A percentile compares a stretch with the other conserved stretches of the same genome.
These are phyloP conservation scores for Coemansia umbellata DNA, from an alignment of 192 early-diverging fungal species.

Conservation along the genomic window DNA sequence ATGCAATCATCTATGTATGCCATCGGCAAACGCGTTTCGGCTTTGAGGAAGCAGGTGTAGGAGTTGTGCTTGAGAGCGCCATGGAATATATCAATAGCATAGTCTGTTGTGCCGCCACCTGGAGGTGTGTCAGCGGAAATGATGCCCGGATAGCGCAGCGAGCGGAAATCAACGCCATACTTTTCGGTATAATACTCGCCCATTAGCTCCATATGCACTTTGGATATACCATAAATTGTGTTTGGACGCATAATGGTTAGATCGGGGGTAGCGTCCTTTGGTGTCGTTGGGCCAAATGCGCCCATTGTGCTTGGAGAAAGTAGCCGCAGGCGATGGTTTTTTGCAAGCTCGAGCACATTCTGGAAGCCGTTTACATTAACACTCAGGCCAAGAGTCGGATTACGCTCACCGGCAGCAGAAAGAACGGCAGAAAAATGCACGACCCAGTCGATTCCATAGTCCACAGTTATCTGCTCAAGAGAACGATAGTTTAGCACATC, in stretches of 20 bases:
- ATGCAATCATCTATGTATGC: slow-evolving; percentile 66
- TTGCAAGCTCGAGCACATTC: slow-evolving; percentile 61
- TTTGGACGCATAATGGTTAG: slow-evolving; percentile 65
- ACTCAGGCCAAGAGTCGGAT: slow-evolving; percentile 54
- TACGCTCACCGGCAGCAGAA: slow-evolving; percentile 65
- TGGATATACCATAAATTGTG: slow-evolving; percentile 68
- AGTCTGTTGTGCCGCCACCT: slow-evolving; percentile 66
- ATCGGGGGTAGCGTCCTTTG: slow-evolving; percentile 59
- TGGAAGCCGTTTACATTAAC: slow-evolving; percentile 68
- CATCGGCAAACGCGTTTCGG: slow-evolving; percentile 60
- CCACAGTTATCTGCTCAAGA: slow-evolving; percentile 61
- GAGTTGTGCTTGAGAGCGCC: slow-evolving; percentile 55
- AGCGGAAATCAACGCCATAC: slow-evolving; percentile 63
- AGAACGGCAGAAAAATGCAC: slow-evolving; percentile 67
- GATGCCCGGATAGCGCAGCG: slow-evolving; percentile 62
- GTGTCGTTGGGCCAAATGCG: slow-evolving; percentile 65
- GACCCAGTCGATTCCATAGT: slow-evolving; percentile 63
- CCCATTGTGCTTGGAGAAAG: slow-evolving; percentile 65
- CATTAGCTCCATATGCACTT: slow-evolving; percentile 62
- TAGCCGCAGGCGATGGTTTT: slow-evolving; percentile 54
- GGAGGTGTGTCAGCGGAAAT: slow-evolving; percentile 64
- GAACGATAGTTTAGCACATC: slow-evolving; percentile 63
- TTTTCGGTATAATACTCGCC: slow-evolving; percentile 67
- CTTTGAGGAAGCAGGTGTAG: slow-evolving; percentile 58
- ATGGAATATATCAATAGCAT: slow-evolving; percentile 69